Percentiles rank a stretch among this genome's conserved stretches.
phyloP scores from a whole-genome alignment of 2,329 filamentous ascomycete species.

The Cercospora citrullina region DNA sequence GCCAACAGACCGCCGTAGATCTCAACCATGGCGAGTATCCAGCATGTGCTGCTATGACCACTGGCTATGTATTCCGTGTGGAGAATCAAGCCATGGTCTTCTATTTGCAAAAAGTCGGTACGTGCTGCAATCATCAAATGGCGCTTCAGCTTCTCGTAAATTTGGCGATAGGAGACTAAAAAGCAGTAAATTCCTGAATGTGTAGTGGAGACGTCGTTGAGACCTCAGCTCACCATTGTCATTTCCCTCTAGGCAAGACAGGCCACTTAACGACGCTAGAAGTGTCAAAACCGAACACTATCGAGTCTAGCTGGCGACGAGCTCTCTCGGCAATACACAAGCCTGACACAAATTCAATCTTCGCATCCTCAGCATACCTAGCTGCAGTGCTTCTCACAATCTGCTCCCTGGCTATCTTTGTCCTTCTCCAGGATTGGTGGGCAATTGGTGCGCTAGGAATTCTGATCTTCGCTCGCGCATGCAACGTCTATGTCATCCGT shows the following conservation, averaged over 20 bases:
- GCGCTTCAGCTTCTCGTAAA: too few species aligned
- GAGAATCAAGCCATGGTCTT: conserved; percentile 56
- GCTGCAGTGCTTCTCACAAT: conserved; percentile 23
- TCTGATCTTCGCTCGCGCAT: conserved; percentile 56
- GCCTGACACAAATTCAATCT: not conserved
- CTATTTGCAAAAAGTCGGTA: conserved; percentile 46
- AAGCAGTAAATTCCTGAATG: not conserved
- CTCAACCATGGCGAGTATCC: conserved; percentile 44
- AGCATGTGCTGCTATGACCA: conserved; percentile 47
- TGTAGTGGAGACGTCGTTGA: not conserved
- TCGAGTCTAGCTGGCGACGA: not conserved
- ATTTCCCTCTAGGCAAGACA: conserved; percentile 12
- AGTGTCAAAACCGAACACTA: conserved; percentile 13
- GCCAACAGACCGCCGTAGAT: conserved; percentile 57
- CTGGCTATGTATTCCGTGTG: conserved; percentile 46
- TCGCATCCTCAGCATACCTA: conserved; percentile 12
- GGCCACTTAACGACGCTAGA: conserved; percentile 34
- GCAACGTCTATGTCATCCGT: conserved; percentile 60
- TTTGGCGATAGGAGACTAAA: too few species aligned
- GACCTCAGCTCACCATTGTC: not conserved
- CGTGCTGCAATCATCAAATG: not conserved
- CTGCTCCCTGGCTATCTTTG: conserved; percentile 9
- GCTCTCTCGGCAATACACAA: conserved; percentile 2
- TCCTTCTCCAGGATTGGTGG: conserved; percentile 41
- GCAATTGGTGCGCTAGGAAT: conserved; percentile 50